Percentiles rank a stretch among this genome's conserved stretches.
phyloP scores from a whole-genome alignment of 1,139 yeast genomes.

The Candida mesenterica region DNA sequence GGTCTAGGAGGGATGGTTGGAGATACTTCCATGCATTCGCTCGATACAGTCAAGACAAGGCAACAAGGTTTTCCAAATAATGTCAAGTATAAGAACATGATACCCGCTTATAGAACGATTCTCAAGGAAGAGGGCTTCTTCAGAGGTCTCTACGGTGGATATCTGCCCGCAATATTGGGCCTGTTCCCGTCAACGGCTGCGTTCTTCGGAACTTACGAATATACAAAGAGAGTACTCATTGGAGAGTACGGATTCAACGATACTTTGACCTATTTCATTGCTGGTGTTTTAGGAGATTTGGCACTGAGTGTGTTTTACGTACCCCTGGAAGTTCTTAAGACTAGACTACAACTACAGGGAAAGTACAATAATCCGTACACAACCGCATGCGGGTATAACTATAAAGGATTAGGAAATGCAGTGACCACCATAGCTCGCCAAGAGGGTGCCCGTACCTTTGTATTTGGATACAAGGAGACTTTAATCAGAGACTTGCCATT shows the following conservation, averaged over 20 bases:
- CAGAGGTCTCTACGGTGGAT: conserved; percentile 89
- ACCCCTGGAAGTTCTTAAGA: conserved; percentile 95
- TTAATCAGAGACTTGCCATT: conserved; percentile 89
- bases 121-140: conserved; percentile 78
- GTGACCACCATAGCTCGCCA: conserved; percentile 54
- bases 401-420: conserved; percentile 70
- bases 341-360: conserved; percentile 91
- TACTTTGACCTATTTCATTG: conserved; percentile 72
- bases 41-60: conserved; percentile 94
- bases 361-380: conserved; percentile 76
- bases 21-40: conserved; percentile 89
- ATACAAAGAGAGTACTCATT: conserved; percentile 68
- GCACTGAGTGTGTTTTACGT: conserved; percentile 90
- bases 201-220: conserved; percentile 88
- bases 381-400: conserved; percentile 77
- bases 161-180: conserved; percentile 86
- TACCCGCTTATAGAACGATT: conserved; percentile 71
- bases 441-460: conserved; percentile 77
- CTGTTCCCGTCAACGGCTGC: conserved; percentile 91
- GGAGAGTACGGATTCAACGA: conserved; percentile 68
- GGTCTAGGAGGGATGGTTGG: conserved; percentile 95
- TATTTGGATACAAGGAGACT: conserved; percentile 92
- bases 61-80: conserved; percentile 87
- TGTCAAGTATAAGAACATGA: conserved; percentile 62
- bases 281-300: conserved; percentile 90